phyloP scores from a whole-genome alignment of 2,329 filamentous ascomycete species.

The Graphilbum ipis-grandicollis region DNA sequence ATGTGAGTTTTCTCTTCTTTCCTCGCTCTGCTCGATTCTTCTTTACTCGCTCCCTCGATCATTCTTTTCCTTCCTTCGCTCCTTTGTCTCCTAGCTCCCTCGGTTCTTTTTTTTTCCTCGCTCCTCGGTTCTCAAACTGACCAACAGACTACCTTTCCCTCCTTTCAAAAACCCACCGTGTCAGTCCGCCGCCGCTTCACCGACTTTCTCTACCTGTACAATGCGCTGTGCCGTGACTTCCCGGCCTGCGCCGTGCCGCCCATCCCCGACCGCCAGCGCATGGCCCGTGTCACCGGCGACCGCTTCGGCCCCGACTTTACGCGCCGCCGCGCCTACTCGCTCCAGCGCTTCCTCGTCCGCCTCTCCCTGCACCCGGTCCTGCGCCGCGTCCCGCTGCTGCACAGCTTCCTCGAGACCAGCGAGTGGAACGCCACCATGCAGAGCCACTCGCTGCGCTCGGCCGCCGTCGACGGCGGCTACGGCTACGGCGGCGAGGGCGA shows the following conservation, averaged over 20 bases:
- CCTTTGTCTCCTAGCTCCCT: too few relatives aligned
- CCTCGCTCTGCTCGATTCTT: too few relatives aligned
- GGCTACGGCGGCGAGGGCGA: constrained; percentile 12
- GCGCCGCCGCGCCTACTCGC: constrained; percentile 66
- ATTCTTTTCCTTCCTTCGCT: too few relatives aligned
- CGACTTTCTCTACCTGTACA: constrained; percentile 94
- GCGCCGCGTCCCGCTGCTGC: constrained; percentile 63
- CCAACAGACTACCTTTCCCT: constrained; percentile 72
- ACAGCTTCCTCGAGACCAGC: constrained; percentile 76
- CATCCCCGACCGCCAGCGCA: constrained; percentile 94
- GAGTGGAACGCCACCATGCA: constrained; percentile 98
- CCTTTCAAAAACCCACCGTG: constrained; percentile 70
- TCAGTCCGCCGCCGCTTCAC: constrained; percentile 82
- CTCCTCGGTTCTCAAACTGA: too few relatives aligned
- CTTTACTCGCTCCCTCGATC: too few relatives aligned
- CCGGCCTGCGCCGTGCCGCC: constrained; percentile 86
- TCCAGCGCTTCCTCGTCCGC: constrained; percentile 79
- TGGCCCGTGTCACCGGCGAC: constrained; percentile 95
- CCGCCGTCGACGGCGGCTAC: constrained; percentile 17
- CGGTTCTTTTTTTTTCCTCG: too few relatives aligned
- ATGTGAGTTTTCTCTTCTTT: constrained; percentile 32
- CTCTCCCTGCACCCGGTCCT: constrained; percentile 78
- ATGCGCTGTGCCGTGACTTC: constrained; percentile 72
- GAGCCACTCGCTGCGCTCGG: constrained; percentile 47
- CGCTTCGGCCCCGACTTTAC: constrained; percentile 92